Base-by-base conservation (phyloP, 192 early-diverging fungal genomes). In the Backusella sp. region DNA sequence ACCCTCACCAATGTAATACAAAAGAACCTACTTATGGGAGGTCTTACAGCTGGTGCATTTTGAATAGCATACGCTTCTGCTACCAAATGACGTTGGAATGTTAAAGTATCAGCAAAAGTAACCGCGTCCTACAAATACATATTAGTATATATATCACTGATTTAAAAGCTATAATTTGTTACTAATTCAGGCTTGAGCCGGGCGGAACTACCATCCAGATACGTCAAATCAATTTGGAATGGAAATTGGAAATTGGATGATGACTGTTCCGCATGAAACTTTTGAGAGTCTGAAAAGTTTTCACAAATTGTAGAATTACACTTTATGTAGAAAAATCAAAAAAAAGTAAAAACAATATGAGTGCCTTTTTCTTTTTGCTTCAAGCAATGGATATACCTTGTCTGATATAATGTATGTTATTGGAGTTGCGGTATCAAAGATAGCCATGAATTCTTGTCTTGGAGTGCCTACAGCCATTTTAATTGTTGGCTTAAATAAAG, bases 381-480 rank as follows among this genome's bases (percentile, higher is more conserved):
- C 46, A 49, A 49, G 6, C 26, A 14, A 14, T 12, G 9, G 8
- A 12, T 4, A 28, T 62, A 62, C 56, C 56, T 62, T 62, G 26
- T 62, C 56, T 30, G 56, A 62, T 9, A 62, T 62, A 8, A 62
- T 28, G 12, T 62, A 62, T 62, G 56, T 62, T 62, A 62, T 62
- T 62, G 56, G 56, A 62, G 56, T 62, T 62, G 56, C 56, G 11
- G 56, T 62, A 62, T 62, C 56, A 62, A 62, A 62, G 9, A 62
- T n/a, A 7, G 56, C 56, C 12, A 62, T 9, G 26, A 62, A 62
- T 2, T 62, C 12, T 14, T 62, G 56, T 28, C 11, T 14, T 14
- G 56, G 56, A 26, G 56, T 62, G 26, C 56, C 56, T 62, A 62
- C 12, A 12, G 21, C 56, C 56, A 62, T 23, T 62, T 26, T 28